These are phyloP conservation scores for Papiliotrema flavescens DNA, from an alignment of 1,284 basidiomycete genomes.

Conservation along the genomic window DNA sequence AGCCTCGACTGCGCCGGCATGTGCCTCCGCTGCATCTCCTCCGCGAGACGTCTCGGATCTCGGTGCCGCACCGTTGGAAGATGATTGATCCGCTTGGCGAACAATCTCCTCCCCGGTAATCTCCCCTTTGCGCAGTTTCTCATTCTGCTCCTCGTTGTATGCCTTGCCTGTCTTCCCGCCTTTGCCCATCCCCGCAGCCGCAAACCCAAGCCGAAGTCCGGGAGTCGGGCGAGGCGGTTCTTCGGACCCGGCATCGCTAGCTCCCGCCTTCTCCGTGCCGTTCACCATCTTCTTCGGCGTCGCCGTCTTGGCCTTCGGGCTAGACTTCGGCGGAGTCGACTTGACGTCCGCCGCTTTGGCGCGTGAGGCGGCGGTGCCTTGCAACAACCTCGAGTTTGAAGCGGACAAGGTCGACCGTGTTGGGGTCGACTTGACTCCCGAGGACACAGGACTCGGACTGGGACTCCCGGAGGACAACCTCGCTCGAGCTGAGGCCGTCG, in stretches of 20 bases:
- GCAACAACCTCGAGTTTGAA: conserved; percentile 24
- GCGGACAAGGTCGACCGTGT: neutral
- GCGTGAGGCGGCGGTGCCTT: conserved; percentile 33
- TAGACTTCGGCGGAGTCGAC: neutral
- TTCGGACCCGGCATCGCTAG: neutral
- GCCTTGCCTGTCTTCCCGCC: conserved; percentile 3
- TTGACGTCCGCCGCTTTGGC: conserved; percentile 18
- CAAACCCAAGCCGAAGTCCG: neutral
- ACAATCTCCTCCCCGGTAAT: neutral
- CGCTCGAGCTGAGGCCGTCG: neutral
- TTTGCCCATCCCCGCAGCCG: neutral
- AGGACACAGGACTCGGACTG: conserved; percentile 6
- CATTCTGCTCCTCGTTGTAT: conserved; percentile 2
- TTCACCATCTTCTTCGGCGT: neutral
- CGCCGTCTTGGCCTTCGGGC: neutral
- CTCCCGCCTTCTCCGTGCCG: neutral
- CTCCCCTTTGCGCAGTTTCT: neutral
- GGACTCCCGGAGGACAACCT: conserved; percentile 3
- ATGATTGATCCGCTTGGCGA: neutral
- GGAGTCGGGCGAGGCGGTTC: neutral
- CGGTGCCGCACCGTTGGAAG: neutral
- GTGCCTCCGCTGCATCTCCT: too few relatives aligned
- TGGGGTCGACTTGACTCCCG: neutral
- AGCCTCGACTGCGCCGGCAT: too few relatives aligned
- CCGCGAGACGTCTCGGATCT: neutral